Base-by-base conservation (phyloP, 345 rosid genomes). In the Rhodamnia argentea region DNA sequence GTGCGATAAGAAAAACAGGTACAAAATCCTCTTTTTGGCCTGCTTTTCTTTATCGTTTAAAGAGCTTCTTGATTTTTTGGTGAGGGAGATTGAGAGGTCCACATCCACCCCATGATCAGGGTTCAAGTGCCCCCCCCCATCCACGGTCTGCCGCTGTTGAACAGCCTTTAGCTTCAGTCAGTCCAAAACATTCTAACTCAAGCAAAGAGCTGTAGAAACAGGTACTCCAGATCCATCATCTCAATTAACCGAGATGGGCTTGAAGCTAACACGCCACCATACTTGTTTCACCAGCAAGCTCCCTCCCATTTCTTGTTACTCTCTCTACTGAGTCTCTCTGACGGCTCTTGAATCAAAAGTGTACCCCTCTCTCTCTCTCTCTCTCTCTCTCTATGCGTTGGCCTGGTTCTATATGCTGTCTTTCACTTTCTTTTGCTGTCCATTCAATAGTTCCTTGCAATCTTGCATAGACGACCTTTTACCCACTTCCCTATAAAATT, bases 181-280 rank as follows among this genome's bases (percentile, higher is more conserved):
- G 60, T 83, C 84, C 44, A 8, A 83, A 70, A 70, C 47, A 70
- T 70, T 70, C 11, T 18, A 70, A 70, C 81, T 42, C 82, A 40
- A 53, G 42, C n/a, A 54, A 75, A 74, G 75, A 27, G 37, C 27
- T 24, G 53, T 24, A 24, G 14, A 82, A 56, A 82, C 58, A 86
- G 87, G 84, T 82, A 29, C 47, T 51, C 52, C 78, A 50, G 87
- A 82, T 86, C 84, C 29, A 82, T 86, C 87, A 82, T 47, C 84
- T 74, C 54, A 37, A 37, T 70, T 16, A 37, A 42, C 81, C 26
- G 81, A 18, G 81, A 37, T 37, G 81, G 81, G 26, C 56, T 27
- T 42, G 83, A 75, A 56, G 56, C 53, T 47, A 44, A 83, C 85
- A 18, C 70, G 83, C 85, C 64, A 86, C 88, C 85, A 52, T 51